Base-by-base conservation (phyloP, 768 basidiomycete species). In the Mycena vulgaris region DNA sequence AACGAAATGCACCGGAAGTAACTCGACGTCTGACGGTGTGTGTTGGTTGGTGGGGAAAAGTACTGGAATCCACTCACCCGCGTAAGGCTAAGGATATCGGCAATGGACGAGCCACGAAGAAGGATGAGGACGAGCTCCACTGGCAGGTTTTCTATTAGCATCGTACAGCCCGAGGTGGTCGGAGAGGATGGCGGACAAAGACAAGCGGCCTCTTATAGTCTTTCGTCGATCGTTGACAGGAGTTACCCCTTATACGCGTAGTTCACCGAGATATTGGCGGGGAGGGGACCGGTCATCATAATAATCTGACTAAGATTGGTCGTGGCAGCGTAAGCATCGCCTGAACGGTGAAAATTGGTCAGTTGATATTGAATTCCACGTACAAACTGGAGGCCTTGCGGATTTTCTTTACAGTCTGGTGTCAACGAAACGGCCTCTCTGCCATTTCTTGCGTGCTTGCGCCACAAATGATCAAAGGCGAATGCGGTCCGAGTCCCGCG, bases 61-160 rank as follows among this genome's bases (percentile, higher is more conserved):
- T 33, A 13, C 7, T 9, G 1, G 13, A 47, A 19, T 48, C 28
- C 14, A 19, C 69, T 31, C 25, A 68, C 72, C 35, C 69, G 40
- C 10, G 69, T 53, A 9, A 68, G 40, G 53, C 59, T 63, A 25
- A 71, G 49, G 40, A 74, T 48, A 56, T 70, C 66, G 16, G 61
- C 31, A 10, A 74, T 14, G 5, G 61, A 33, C 21, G 49, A 30
- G 23, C 72, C 63, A 35, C 52, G 62, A 17, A 74, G 66, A 35
- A 65, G n/a, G 42, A 58, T 9, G 2, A 71, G 45, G 42, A 67
- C 39, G 40, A 73, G 62, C 45, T 73, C 72, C 5, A 70, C 64
- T 2, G 72, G 72, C 6, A 70, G 37, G 28, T 6, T 14, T 0
- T 69, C 55, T 11, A 69, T 28, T 56, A 66, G 62, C 42, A 45